Percentiles rank a stretch among this genome's conserved stretches.
Evolutionary conservation across 2,329 filamentous ascomycete species (phyloP).

Genomic region (Colletotrichum simmondsii): DNA sequence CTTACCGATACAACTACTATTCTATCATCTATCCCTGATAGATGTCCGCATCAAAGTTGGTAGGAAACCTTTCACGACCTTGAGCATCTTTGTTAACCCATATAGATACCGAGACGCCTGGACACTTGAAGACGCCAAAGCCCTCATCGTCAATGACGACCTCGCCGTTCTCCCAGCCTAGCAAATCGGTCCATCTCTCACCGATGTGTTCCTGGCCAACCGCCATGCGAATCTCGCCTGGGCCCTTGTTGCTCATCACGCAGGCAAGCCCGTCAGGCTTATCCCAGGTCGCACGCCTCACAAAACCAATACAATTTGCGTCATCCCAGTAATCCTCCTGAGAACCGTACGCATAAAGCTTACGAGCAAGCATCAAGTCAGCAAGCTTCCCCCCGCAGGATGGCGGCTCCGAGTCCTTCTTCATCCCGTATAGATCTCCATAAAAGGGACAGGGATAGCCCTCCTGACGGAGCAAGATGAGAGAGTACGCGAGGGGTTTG

Average conservation of each 20-base stretch:
- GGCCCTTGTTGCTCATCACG: slow-evolving; percentile 64
- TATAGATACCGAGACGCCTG: slow-evolving; percentile 64
- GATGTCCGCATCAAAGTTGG: slow-evolving; percentile 37
- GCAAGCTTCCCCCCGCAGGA: slow-evolving; percentile 65
- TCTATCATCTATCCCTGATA: slow-evolving; percentile 29
- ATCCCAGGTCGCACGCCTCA: slow-evolving; percentile 58
- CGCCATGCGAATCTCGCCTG: slow-evolving; percentile 68
- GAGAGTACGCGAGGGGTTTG: slow-evolving; percentile 77
- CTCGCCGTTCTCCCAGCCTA: slow-evolving; percentile 63
- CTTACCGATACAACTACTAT: too few relatives aligned
- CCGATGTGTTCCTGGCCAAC: slow-evolving; percentile 68
- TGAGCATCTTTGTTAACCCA: slow-evolving; percentile 67
- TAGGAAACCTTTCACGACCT: slow-evolving; percentile 54
- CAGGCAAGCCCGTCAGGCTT: slow-evolving; percentile 62
- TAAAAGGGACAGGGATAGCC: slow-evolving; percentile 77
- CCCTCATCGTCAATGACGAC: slow-evolving; percentile 70
- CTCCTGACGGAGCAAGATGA: slow-evolving; percentile 72
- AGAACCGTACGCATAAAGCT: slow-evolving; percentile 73
- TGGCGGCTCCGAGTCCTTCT: slow-evolving; percentile 56
- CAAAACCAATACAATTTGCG: slow-evolving; percentile 71
- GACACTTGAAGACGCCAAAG: slow-evolving; percentile 67
- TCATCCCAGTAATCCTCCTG: slow-evolving; percentile 72
- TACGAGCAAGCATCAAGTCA: slow-evolving; percentile 68
- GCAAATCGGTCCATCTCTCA: slow-evolving; percentile 72
- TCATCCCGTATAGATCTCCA: slow-evolving; percentile 74